phyloP scores from a whole-genome alignment of 768 basidiomycete species.

The Dioszegia aurantiaca region DNA sequence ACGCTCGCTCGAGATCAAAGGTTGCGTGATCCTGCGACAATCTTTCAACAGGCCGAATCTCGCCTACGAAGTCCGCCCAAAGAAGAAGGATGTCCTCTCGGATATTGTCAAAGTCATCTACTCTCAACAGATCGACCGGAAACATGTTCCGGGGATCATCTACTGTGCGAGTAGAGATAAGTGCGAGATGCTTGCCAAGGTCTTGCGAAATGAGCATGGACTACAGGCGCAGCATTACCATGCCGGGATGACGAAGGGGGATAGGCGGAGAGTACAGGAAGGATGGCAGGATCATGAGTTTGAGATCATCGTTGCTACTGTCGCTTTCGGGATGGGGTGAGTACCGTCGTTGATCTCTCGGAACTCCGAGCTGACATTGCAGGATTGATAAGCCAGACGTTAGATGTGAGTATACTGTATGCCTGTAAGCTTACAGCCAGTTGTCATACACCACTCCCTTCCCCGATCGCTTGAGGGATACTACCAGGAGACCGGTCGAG shows the following conservation, averaged over 20 bases:
- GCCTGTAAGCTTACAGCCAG: slow-evolving; percentile 16
- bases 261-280: slow-evolving; percentile 63
- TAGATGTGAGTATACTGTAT: slow-evolving; percentile 31
- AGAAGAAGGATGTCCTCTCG: slow-evolving; percentile 56
- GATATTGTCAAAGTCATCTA: slow-evolving; percentile 72
- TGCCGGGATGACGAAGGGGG: slow-evolving; percentile 66
- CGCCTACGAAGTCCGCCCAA: slow-evolving; percentile 64
- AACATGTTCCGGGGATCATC: slow-evolving; percentile 65
- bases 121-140: slow-evolving; percentile 55
- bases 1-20: slow-evolving; percentile 62
- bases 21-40: slow-evolving; percentile 65
- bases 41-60: slow-evolving; percentile 96
- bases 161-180: slow-evolving; percentile 70
- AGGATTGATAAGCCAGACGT: slow-evolving; percentile 58
- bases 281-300: slow-evolving; percentile 72
- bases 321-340: slow-evolving; percentile 52
- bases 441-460: slow-evolving; percentile 79
- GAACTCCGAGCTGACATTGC: slow-evolving; percentile 44
- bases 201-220: slow-evolving; percentile 61
- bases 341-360: background rate
- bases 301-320: slow-evolving; percentile 89
- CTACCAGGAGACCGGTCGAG: slow-evolving; percentile 95
- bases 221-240: slow-evolving; percentile 78
- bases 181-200: slow-evolving; percentile 76
- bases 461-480: slow-evolving; percentile 83